These are phyloP conservation scores for Talaromyces sp. DNA, from an alignment of 2,329 filamentous ascomycete species.

Conservation along the genomic window DNA sequence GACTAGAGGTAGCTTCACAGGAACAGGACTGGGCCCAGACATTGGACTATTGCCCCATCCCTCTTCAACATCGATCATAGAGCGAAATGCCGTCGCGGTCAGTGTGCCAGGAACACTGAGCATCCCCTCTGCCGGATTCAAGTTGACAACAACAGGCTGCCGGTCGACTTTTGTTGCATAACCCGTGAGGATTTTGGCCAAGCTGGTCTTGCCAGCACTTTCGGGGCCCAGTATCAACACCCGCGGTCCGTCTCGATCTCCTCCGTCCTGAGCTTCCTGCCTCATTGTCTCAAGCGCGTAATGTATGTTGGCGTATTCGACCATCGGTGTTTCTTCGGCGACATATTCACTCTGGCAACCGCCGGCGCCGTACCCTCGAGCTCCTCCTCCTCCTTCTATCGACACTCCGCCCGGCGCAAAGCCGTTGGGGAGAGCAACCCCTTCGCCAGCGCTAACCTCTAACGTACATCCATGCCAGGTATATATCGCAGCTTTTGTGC, in stretches of 20 bases:
- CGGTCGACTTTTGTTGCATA: constrained; percentile 71
- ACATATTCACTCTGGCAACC: constrained; percentile 64
- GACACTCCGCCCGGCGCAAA: constrained; percentile 20
- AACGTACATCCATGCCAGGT: constrained; percentile 89
- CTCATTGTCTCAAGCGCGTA: constrained; percentile 75
- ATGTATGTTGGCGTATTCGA: constrained; percentile 78
- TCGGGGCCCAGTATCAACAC: constrained; percentile 77
- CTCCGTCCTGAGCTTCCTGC: constrained; percentile 50
- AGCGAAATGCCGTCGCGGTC: constrained; percentile 80
- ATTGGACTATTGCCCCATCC: constrained; percentile 89
- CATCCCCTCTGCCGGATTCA: constrained; percentile 77
- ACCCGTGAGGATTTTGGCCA: constrained; percentile 70
- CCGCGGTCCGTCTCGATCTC: constrained; percentile 62
- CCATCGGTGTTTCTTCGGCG: constrained; percentile 76
- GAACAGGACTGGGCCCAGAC: constrained; percentile 80
- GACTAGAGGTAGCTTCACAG: constrained; percentile 86
- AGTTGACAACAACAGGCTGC: constrained; percentile 77
- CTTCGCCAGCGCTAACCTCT: constrained; percentile 64
- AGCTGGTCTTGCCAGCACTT: constrained; percentile 75
- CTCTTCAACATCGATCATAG: constrained; percentile 80
- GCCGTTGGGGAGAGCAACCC: constrained; percentile 36
- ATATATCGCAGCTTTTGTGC: constrained; percentile 80
- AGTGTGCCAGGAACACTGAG: constrained; percentile 74
- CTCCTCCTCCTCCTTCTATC: constrained; percentile 38
- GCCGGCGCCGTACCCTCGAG: constrained; percentile 44